A percentile compares a stretch with the other conserved stretches of the same genome.
These are phyloP conservation scores for Fusarium miscanthi DNA, from an alignment of 2,329 filamentous ascomycete genomes.

Conservation along the genomic window DNA sequence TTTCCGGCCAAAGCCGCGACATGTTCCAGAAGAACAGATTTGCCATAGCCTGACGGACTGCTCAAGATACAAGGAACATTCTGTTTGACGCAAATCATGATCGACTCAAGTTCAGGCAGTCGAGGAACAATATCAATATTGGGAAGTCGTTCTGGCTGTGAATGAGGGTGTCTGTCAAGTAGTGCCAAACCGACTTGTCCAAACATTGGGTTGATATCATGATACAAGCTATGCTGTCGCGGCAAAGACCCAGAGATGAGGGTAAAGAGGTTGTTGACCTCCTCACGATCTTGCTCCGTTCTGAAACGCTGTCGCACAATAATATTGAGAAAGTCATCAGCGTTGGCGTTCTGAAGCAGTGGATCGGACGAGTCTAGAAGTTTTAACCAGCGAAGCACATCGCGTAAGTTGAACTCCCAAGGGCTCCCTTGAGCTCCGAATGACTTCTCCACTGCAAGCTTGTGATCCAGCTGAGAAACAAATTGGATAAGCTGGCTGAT, in stretches of 20 bases:
- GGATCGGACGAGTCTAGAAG: slow-evolving; percentile 65
- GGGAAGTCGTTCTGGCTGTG: slow-evolving; percentile 64
- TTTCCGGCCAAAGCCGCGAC: slow-evolving; percentile 84
- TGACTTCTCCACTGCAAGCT: slow-evolving; percentile 69
- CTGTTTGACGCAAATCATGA: slow-evolving; percentile 87
- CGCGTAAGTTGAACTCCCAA: slow-evolving; percentile 96
- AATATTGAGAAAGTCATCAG: slow-evolving; percentile 81
- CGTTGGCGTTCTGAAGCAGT: slow-evolving; percentile 68
- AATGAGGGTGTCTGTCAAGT: slow-evolving; percentile 68
- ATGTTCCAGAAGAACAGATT: slow-evolving; percentile 82
- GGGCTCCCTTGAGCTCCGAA: slow-evolving; percentile 77
- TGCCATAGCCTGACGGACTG: slow-evolving; percentile 86
- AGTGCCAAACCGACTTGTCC: slow-evolving; percentile 85
- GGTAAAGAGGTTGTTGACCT: slow-evolving; percentile 74
- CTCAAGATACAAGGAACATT: slow-evolving; percentile 91
- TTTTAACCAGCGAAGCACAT: slow-evolving; percentile 88
- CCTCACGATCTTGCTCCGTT: slow-evolving; percentile 71
- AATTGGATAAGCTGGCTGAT: slow-evolving; percentile 79
- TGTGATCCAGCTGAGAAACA: slow-evolving; percentile 80
- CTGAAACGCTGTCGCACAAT: slow-evolving; percentile 92
- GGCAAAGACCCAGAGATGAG: slow-evolving; percentile 67
- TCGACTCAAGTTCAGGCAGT: slow-evolving; percentile 81
- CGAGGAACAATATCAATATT: slow-evolving; percentile 63
- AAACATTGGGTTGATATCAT: slow-evolving; percentile 72
- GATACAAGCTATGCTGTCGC: slow-evolving; percentile 73